Evolutionary conservation across 768 basidiomycete species (phyloP).

Genomic region (Asterophora lycoperdoides): DNA sequence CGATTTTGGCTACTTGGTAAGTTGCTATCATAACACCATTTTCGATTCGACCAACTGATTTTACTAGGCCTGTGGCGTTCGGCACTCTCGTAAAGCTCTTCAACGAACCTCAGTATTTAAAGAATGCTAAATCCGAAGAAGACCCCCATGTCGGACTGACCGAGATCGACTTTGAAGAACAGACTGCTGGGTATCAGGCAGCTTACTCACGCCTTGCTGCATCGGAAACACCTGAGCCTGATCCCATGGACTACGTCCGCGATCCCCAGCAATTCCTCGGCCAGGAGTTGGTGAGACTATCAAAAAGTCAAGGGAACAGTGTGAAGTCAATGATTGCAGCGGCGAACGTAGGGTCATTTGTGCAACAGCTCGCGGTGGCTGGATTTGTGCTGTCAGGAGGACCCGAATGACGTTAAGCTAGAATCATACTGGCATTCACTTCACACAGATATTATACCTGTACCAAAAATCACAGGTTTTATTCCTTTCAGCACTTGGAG

Average conservation of each 20-base stretch:
- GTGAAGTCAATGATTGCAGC: constrained; percentile 34
- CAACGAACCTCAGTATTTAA: constrained; percentile 70
- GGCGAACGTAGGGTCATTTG: constrained; percentile 29
- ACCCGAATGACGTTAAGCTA: neutral
- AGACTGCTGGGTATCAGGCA: constrained; percentile 87
- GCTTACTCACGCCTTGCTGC: constrained; percentile 91
- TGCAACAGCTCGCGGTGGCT: constrained; percentile 21
- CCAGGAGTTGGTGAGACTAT: constrained; percentile 38
- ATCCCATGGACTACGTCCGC: constrained; percentile 58
- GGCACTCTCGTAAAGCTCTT: constrained; percentile 73
- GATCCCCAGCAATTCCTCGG: constrained; percentile 55
- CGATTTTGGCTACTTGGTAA: constrained; percentile 64
- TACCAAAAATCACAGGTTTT: neutral
- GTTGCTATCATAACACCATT: constrained; percentile 11
- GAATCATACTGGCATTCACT: neutral
- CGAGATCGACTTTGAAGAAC: constrained; percentile 87
- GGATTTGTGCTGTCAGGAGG: constrained; percentile 21
- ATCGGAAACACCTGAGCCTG: constrained; percentile 52
- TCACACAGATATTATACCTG: neutral
- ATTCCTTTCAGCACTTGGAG: no score
- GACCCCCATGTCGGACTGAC: constrained; percentile 58
- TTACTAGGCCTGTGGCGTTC: constrained; percentile 63
- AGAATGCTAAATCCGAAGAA: constrained; percentile 34
- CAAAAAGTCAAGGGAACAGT: constrained; percentile 31
- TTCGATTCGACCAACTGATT: neutral